Evolutionary conservation across 2,329 filamentous ascomycete species (phyloP), one percentile per base, ranked within the genome.

Genomic region (Alternaria sp.): DNA sequence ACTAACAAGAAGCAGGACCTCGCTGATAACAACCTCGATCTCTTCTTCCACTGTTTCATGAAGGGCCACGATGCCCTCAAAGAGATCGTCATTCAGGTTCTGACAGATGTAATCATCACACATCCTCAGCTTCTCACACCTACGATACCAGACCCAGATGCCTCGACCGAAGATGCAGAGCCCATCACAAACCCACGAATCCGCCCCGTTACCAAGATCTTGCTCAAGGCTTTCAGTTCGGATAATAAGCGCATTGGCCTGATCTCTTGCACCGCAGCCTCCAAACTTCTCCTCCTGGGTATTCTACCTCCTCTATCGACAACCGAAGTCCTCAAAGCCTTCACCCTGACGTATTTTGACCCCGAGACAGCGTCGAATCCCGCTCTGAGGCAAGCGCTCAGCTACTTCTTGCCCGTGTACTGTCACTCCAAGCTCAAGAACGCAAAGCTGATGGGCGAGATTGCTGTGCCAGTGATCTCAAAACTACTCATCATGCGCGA

Each of bases 31-130:
- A 98, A 99, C 77, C 84, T 98, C 67, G 91, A 89, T 0, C 86
- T 99, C 4, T 99, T 99, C 81, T 92, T 97, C 79, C 94, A 97
- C 78, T 97, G 97, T 83, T 97, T 96, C 82, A 91, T 85, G 80
- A 97, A 97, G 82, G 96, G 96, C 1, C 93, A 97, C 75, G 90
- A 96, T 10, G 89, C 91, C 0, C 85, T 99, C 43, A 95, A 98
- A 79, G 92, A 95, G 54, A 97, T 93, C 9, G 92, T 93, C 0
- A 83, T 98, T 30, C 93, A 98, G 68, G 96, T 97, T 66, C 87
- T 99, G 30, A 94, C 93, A 10, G 96, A 99, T 79, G 95, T 98
- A 70, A 85, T 98, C 52, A 93, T 94, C 57, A 92, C 93, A 1
- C 93, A 98, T 75, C 93, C 93, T 13, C 88, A 91, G 0, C 87